phyloP scores from a whole-genome alignment of 139 green algal species.

The Ettlia oleoabundans region DNA sequence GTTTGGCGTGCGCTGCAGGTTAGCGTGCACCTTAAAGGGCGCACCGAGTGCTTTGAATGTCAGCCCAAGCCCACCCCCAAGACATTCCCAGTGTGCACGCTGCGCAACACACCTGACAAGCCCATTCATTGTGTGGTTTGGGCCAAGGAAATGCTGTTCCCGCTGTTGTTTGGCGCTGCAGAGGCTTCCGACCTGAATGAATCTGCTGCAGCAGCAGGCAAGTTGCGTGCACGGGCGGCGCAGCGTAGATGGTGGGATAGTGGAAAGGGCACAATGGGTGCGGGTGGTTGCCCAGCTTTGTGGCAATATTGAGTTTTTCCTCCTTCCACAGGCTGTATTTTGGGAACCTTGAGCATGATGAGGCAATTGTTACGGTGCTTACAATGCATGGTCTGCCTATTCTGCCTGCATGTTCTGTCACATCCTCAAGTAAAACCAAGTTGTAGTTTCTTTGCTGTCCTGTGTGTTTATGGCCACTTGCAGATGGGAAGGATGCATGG shows the following conservation, averaged over 20 bases:
- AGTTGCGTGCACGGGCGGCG: not conserved
- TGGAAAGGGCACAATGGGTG: not conserved
- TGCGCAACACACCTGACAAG: conserved; percentile 98
- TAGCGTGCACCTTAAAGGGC: conserved; percentile 85
- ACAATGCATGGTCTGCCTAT: no score
- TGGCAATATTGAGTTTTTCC: no score
- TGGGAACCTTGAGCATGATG: no score
- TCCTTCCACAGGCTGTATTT: no score
- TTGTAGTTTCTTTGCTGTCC: no score
- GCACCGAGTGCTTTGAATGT: conserved; percentile 97
- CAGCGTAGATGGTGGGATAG: not conserved
- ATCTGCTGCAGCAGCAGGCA: not conserved
- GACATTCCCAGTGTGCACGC: conserved; percentile 95
- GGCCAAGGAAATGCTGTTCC: conserved; percentile 98
- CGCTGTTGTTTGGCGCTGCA: conserved; percentile 84
- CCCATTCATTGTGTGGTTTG: conserved; percentile 98
- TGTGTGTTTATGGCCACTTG: no score
- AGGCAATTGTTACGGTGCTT: no score
- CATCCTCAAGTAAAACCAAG: no score
- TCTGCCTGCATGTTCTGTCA: no score
- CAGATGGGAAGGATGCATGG: not conserved
- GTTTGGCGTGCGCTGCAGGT: conserved; percentile 73
- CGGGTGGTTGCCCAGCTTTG: no score
- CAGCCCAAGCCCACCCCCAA: conserved; percentile 86
- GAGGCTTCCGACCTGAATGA: conserved; percentile 70